Base-by-base conservation (phyloP, 306 rosid species). In the Medicago ruthenica region DNA sequence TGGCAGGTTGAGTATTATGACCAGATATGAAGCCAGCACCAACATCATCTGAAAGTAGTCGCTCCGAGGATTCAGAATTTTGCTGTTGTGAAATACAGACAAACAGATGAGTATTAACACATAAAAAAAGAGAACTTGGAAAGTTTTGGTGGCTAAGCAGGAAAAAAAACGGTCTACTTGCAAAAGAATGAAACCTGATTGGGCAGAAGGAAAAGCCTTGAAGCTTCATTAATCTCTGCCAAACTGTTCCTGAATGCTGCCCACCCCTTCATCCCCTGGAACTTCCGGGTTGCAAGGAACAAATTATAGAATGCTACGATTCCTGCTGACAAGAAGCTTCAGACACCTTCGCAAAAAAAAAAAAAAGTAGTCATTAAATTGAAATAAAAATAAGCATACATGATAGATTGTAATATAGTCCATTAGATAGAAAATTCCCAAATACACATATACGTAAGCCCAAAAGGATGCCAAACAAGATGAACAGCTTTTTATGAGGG, bases 21-120 rank as follows among this genome's bases (percentile, higher is more conserved):
- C 99, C 97, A 61, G 99, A 88, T 78, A 96, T 96, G 89, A 96
- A 96, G 79, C 99, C 99, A 75, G 98, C 98, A 4, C 99, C 99
- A 79, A 96, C 99, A 74, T 96, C 99, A 78, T 96, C 99, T 24
- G 99, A 92, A 82, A 96, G 99, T 79, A 92, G 76, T 64, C 76
- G 92, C 82, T 96, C 99, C 14, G 99, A 84, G 70, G 97, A 65
- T 85, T 96, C 99, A 76, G 98, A 87, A 79, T 78, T 87, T 88
- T 88, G 92, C 99, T 96, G 92, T 74, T 54, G 77, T 64, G 78
- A 66, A 79, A 74, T 80, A 77, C 71, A 83, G 68, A 48, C 70
- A 59, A 59, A 78, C 65, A 80, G 71, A 84, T 59, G 70, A 72
- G 76, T 77, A 55, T 59, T 79, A 83, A 61, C n/a, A 76, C 37